These are phyloP conservation scores for Ascodesmis nigricans DNA, from an alignment of 495 filamentous ascomycete genomes.

Conservation along the genomic window DNA sequence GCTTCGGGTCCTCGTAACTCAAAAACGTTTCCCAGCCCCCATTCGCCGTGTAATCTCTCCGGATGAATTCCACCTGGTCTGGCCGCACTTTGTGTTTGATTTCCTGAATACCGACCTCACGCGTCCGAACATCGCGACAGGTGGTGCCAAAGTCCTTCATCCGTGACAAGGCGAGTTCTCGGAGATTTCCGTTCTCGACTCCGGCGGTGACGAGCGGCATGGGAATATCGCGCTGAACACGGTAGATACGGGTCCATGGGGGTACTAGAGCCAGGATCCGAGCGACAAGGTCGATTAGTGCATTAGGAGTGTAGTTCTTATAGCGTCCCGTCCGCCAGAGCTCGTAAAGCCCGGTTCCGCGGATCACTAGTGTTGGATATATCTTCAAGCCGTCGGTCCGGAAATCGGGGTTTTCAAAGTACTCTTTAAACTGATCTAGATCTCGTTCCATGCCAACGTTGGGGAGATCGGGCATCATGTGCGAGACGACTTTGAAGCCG, in stretches of 20 bases:
- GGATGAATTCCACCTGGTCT: conserved; percentile 88
- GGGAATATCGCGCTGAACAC: conserved; percentile 92
- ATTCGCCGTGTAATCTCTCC: conserved; percentile 84
- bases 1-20: conserved; percentile 94
- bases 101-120: conserved; percentile 95
- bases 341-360: conserved; percentile 90
- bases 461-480: conserved; percentile 98
- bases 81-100: conserved; percentile 96
- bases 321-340: conserved; percentile 92
- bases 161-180: conserved; percentile 71
- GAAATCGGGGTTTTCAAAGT: conserved; percentile 91
- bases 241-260: conserved; percentile 96
- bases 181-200: conserved; percentile 91
- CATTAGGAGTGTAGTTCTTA: conserved; percentile 96
- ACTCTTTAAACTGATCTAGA: conserved; percentile 87
- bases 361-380: conserved; percentile 92
- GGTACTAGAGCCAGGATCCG: conserved; percentile 85
- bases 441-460: conserved; percentile 98
- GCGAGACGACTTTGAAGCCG: conserved; percentile 93
- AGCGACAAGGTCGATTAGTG: conserved; percentile 81
- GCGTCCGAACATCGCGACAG: conserved; percentile 90
- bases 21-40: conserved; percentile 96
- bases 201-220: conserved; percentile 95
- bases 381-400: conserved; percentile 97
- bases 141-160: conserved; percentile 99